Percentiles rank a stretch among this genome's conserved stretches.
Evolutionary conservation across 495 filamentous ascomycete species (phyloP).

Genomic region (Durotheca rogersii): DNA sequence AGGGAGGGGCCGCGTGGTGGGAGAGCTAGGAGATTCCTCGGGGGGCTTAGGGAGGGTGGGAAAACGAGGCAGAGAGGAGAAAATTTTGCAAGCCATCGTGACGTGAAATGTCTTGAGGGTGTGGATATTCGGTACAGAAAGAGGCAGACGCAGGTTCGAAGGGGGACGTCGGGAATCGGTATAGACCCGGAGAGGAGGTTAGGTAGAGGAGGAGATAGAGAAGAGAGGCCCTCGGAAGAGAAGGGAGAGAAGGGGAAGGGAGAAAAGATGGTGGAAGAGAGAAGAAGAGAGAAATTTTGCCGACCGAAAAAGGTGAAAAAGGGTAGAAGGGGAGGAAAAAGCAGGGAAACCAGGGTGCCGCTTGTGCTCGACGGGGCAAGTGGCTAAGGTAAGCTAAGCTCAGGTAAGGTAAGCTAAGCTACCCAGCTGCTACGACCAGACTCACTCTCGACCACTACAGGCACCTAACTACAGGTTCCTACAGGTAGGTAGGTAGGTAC

Average conservation of each 20-base stretch:
- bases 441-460: too few species aligned
- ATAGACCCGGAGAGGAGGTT: too few species aligned
- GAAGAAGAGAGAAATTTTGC: constrained; percentile 2
- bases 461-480: too few species aligned
- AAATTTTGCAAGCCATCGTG: constrained; percentile 33
- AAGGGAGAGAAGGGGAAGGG: constrained; percentile 1
- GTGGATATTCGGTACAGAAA: constrained; percentile 30
- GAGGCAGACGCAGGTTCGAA: too few species aligned
- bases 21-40: constrained; percentile 20
- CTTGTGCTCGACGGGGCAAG: constrained; percentile 22
- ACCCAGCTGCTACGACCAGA: too few species aligned
- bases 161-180: too few species aligned
- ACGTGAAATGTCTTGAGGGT: constrained; percentile 24
- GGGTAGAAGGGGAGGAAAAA: neutral
- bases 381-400: too few species aligned
- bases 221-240: constrained; percentile 1
- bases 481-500: too few species aligned
- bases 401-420: too few species aligned
- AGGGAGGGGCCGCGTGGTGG: too few species aligned
- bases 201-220: neutral
- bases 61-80: too few species aligned
- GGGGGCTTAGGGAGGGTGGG: constrained; percentile 15
- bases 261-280: neutral
- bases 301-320: constrained; percentile 2
- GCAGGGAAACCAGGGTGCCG: neutral